Conservation (phyloP, 2,329 filamentous ascomycete genomes). For the Knufia fluminis region DNA sequence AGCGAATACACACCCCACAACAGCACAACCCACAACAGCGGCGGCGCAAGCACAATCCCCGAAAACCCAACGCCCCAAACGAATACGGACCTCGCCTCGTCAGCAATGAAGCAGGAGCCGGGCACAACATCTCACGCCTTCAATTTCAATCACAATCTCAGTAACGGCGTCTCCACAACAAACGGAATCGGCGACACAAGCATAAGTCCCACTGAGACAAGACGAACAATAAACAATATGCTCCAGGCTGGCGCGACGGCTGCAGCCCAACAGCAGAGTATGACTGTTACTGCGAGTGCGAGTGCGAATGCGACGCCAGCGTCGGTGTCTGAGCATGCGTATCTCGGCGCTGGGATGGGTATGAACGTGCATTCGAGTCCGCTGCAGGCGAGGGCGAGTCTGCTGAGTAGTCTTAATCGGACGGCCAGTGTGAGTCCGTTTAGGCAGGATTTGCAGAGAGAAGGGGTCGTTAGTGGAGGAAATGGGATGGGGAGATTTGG, state of each 20-base stretch:
- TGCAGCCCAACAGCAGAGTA: neutral
- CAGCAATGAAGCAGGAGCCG: conserved; percentile 12
- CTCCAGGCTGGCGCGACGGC: neutral
- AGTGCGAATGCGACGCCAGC: too few species aligned
- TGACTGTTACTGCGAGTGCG: neutral
- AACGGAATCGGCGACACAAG: neutral
- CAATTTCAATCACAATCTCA: conserved; percentile 1
- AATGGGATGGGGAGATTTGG: conserved; percentile 7
- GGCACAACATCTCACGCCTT: too few species aligned
- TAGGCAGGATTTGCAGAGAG: neutral
- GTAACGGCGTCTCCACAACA: neutral
- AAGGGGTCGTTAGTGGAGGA: too few species aligned
- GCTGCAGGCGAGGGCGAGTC: neutral
- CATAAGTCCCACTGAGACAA: neutral
- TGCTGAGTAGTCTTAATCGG: conserved; percentile 5
- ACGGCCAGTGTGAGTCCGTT: conserved; percentile 8
- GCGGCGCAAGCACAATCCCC: conserved; percentile 39
- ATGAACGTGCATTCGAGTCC: neutral
- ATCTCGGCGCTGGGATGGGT: too few species aligned
- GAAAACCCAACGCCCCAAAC: conserved; percentile 34
- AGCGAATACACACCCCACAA: conserved; percentile 35
- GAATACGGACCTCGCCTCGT: conserved; percentile 36
- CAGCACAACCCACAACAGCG: conserved; percentile 28
- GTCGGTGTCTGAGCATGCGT: too few species aligned
- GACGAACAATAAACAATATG: conserved; percentile 4